Evolutionary conservation across 1,284 basidiomycete genomes (phyloP), one percentile per base, ranked within the genome.

Genomic region (Heterobasidion parviporum): DNA sequence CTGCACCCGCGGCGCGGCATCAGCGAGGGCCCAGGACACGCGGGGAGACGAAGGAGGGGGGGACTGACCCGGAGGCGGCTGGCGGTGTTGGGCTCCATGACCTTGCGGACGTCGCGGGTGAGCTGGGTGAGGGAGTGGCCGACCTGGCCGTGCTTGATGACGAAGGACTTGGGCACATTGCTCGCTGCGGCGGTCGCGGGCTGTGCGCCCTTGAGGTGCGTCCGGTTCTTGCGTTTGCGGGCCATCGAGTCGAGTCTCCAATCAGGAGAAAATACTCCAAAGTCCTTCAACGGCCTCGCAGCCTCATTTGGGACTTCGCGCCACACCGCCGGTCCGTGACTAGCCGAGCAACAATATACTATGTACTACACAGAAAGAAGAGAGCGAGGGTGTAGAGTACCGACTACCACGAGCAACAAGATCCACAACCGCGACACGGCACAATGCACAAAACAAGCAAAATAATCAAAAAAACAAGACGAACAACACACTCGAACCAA

Each of bases 11-110:
- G 63, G 32, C 46, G 50, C 59, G 51, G 48, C 56, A 57, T 60
- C 61, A 65, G 57, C 54, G 16, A 2, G 38, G 33, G 43, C 35
- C 16, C 46, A 14, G 6, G 12, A 47, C 20, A 16, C 12, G 16
- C 34, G 36, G 49, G 41, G n/a, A 18, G 1, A 43, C n/a, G n/a
- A 8, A 45, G 50, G 15, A 41, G 6, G 3, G 15, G 4, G 61
- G 54, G 33, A 75, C 83, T 61, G 63, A 94, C 93, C 73, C 77
- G 85, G 16, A 99, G 80, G 52, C 95, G 80, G 58, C 87, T 88
- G 6, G 96, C 97, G 18, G 97, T 99, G 70, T 98, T 94, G 58
- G 97, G 97, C 71, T 99, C 97, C 92, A 99, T 94, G 59, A 97
- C 88, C 70, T 92, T 91, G 63, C 97, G 80, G 65, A 98, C 76